Conservation (phyloP, 73 alveolate genomes). For the Stentor roeselii region DNA sequence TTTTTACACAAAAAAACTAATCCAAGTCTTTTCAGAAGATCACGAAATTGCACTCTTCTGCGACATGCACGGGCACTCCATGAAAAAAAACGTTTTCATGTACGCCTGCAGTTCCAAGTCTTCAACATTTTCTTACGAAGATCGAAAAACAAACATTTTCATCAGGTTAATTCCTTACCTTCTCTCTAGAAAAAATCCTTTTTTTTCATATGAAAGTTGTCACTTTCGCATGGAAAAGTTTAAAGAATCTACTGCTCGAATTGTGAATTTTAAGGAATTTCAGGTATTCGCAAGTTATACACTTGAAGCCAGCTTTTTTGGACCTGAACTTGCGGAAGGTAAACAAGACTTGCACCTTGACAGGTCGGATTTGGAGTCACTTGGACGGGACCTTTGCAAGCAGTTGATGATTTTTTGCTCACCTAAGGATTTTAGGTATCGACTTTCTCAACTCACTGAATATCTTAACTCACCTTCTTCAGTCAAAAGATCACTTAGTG, state of each 20-base stretch:
- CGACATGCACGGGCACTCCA: slow-evolving; percentile 99
- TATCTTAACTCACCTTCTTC: neutral
- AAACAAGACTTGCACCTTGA: neutral
- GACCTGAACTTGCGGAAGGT: slow-evolving; percentile 48
- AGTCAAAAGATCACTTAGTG: neutral
- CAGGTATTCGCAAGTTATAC: slow-evolving; percentile 83
- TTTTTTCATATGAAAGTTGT: slow-evolving; percentile 83
- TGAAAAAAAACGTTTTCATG: slow-evolving; percentile 56
- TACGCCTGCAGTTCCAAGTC: neutral
- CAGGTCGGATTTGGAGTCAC: neutral
- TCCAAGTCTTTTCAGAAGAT: slow-evolving; percentile 86
- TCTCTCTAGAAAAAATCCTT: slow-evolving; percentile 73
- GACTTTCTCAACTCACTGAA: neutral
- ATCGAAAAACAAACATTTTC: slow-evolving; percentile 36
- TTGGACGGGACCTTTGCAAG: slow-evolving; percentile 24
- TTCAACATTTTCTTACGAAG: neutral
- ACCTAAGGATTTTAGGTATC: neutral
- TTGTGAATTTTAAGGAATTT: slow-evolving; percentile 83
- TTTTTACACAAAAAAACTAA: slow-evolving; percentile 86
- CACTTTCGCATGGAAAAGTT: slow-evolving; percentile 82
- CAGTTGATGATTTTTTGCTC: neutral
- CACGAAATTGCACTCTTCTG: slow-evolving; percentile 94
- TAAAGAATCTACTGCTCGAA: slow-evolving; percentile 93
- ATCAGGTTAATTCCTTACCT: slow-evolving; percentile 86
- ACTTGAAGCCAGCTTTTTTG: slow-evolving; percentile 93